Percentiles rank a stretch among this genome's conserved stretches.
Conservation (phyloP, 805 yeast genomes). For the Metschnikowia kunwiensis region DNA sequence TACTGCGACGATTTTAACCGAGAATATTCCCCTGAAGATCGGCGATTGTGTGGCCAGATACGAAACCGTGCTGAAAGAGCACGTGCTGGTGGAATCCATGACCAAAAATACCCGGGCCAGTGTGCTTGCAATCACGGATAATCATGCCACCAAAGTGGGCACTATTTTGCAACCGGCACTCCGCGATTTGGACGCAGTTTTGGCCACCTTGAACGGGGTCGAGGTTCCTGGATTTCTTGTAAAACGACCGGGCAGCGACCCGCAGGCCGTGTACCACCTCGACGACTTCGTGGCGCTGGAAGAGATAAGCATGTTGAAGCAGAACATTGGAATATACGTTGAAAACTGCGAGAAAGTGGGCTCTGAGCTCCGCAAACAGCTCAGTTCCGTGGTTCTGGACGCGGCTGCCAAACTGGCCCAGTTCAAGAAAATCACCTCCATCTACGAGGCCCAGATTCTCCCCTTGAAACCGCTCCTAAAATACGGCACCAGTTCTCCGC, state of each 20-base stretch:
- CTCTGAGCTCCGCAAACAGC: conserved; percentile 2
- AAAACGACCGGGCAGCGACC: conserved; percentile 3
- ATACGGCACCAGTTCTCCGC: background rate
- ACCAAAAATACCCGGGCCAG: conserved; percentile 18
- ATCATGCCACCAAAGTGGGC: conserved; percentile 12
- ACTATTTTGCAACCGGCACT: conserved; percentile 24
- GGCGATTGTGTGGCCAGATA: conserved; percentile 15
- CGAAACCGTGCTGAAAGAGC: conserved; percentile 18
- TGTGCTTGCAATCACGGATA: conserved; percentile 4
- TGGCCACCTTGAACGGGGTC: conserved; percentile 24
- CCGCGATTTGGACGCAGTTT: conserved; percentile 23
- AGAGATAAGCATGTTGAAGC: conserved; percentile 26
- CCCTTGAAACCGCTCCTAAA: conserved; percentile 7
- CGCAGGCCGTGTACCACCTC: conserved; percentile 15
- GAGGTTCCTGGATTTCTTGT: conserved; percentile 28
- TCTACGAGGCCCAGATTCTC: conserved; percentile 15
- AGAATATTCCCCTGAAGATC: conserved; percentile 22
- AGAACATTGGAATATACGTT: conserved; percentile 28
- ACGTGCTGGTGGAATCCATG: conserved; percentile 14
- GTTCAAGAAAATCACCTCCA: conserved; percentile 17
- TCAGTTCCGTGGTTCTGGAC: conserved; percentile 5
- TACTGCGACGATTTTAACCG: conserved; percentile 23
- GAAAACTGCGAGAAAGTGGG: conserved; percentile 19
- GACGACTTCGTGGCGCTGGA: conserved; percentile 35
- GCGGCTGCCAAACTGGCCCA: conserved; percentile 6